phyloP scores from a whole-genome alignment of 306 rosid species.

The Citrullus colocynthis region DNA sequence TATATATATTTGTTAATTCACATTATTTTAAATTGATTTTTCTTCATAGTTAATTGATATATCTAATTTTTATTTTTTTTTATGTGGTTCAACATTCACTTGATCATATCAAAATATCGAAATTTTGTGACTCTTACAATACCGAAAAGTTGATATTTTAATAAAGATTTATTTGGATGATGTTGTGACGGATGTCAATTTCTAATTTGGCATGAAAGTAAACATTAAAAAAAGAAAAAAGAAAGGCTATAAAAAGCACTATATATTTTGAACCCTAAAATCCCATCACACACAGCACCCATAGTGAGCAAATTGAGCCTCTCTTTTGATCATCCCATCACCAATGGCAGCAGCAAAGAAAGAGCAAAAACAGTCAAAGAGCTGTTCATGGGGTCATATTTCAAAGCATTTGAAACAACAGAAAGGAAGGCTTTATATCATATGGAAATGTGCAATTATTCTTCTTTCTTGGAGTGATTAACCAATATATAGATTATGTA shows the following conservation, averaged over 20 bases:
- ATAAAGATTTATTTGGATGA: neutral
- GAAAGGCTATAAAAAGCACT: neutral
- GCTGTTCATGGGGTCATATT: conserved; percentile 38
- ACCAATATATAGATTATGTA: neutral
- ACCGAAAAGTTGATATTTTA: neutral
- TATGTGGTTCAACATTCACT: neutral
- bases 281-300: neutral
- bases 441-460: conserved; percentile 78
- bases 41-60: neutral
- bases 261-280: neutral
- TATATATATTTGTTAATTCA: neutral
- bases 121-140: neutral
- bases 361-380: conserved; percentile 29
- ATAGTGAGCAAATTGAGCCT: neutral
- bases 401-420: conserved; percentile 64
- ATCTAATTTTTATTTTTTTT: neutral
- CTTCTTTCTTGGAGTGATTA: conserved; percentile 67
- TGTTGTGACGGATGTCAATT: neutral
- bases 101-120: neutral
- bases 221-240: neutral
- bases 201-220: neutral
- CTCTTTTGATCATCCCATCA: neutral
- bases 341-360: conserved; percentile 15
- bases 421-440: conserved; percentile 63
- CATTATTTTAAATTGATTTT: neutral